These are phyloP conservation scores for Thielaviopsis populi DNA, from an alignment of 2,329 filamentous ascomycete species.

Conservation along the genomic window DNA sequence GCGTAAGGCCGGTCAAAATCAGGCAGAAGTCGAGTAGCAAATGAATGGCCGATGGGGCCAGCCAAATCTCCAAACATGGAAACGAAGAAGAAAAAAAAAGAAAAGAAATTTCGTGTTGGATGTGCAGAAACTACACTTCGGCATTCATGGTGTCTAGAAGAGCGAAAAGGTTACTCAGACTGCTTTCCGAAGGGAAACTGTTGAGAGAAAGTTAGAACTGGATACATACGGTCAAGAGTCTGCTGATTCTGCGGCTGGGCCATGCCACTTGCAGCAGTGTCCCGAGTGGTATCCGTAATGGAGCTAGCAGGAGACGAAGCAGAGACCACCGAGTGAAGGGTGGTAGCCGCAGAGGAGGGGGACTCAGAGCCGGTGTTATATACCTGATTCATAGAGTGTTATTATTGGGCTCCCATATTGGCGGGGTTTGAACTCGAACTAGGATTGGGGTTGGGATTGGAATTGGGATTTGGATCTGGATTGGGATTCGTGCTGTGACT, in stretches of 20 bases:
- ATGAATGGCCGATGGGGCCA: not conserved
- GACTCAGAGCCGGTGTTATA: constrained; percentile 49
- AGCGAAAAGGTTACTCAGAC: constrained; percentile 9
- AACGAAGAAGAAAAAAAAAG: constrained; percentile 34
- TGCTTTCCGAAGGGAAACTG: not conserved
- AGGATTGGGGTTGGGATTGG: not conserved
- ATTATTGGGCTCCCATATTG: constrained; percentile 13
- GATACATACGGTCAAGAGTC: constrained; percentile 13
- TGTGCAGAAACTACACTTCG: not conserved
- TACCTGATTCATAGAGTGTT: constrained; percentile 15
- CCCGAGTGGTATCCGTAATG: constrained; percentile 50
- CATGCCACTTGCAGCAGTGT: constrained; percentile 44
- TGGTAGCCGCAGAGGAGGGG: constrained; percentile 55
- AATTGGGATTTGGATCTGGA: not conserved
- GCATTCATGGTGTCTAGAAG: constrained; percentile 6
- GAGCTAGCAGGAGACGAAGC: constrained; percentile 45
- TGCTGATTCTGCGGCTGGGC: constrained; percentile 36
- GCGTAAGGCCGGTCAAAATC: too few relatives aligned
- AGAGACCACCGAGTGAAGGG: constrained; percentile 28
- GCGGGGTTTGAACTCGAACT: not conserved
- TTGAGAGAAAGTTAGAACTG: not conserved
- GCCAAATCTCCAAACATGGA: not conserved
- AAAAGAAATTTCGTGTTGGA: not conserved
- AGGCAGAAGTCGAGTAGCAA: not conserved
- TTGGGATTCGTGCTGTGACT: not conserved